Base-by-base conservation (phyloP, 2,329 filamentous ascomycete genomes). In the Lachnellula cervina region DNA sequence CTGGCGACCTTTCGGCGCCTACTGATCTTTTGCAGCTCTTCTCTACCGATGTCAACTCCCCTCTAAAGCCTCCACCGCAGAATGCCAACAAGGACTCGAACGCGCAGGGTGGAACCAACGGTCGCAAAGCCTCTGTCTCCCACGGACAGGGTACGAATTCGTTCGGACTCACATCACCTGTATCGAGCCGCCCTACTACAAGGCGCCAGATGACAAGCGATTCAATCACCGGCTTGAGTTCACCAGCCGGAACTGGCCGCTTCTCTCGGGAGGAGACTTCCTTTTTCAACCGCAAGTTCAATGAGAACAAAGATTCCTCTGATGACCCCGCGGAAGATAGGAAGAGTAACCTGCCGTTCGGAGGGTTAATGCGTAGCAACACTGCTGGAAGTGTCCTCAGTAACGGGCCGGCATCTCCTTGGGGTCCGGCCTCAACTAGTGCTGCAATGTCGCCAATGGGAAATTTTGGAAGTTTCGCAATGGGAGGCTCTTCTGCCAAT, bases 391-490 rank as follows among this genome's bases (percentile, higher is more conserved):
- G 71, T 32, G 65, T 74, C 6, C 53, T 69, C 1, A 73, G 70
- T 4, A 76, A 80, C 60, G 75, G 74, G 21, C 66, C 68, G 44
- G 54, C 71, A n/a, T 76, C 77, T 11, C 71, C 77, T 1, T 80
- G 78, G 77, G 74, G 73, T 25, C 62, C 71, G 17, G 63, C 72
- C 7, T 65, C 68, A 4, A 48, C 60, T 8, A 87, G 82, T 81
- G 76, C 86, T 44, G 80, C 83, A 13, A 83, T 89, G 64, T 80
- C 86, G 6, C 83, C 85, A 2, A 88, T 92, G 78, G 91, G 93
- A 35, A 86, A 86, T 21, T 99, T 99, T 72, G 93, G 93, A 11
- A 94, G 86, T 66, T 97, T 97, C 71, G 86, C 88, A n/a, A 72
- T 95, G 51, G 75, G 74, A 13, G 72, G 69, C 38, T 73, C 75